phyloP scores from a whole-genome alignment of 1,284 basidiomycete species.

The Cutaneotrichosporon curvatum region DNA sequence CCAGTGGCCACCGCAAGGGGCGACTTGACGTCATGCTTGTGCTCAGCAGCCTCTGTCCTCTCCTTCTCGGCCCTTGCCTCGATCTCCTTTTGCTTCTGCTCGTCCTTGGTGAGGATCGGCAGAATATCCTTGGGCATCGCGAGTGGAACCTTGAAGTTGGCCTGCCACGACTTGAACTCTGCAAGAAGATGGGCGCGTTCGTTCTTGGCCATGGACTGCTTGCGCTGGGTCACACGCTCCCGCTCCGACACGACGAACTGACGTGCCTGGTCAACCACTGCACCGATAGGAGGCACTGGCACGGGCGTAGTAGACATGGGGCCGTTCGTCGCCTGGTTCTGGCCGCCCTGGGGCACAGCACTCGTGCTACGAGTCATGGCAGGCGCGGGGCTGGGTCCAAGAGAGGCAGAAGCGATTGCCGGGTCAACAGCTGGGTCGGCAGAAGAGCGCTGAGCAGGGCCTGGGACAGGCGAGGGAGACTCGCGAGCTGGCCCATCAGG shows the following conservation, averaged over 20 bases:
- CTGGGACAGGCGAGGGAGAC: not conserved
- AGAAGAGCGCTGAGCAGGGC: constrained; percentile 8
- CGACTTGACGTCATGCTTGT: constrained; percentile 45
- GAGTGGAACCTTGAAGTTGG: constrained; percentile 90
- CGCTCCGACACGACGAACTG: constrained; percentile 85
- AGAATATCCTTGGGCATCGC: constrained; percentile 90
- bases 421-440: constrained; percentile 23
- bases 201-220: constrained; percentile 78
- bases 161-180: constrained; percentile 84
- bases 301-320: constrained; percentile 5
- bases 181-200: constrained; percentile 59
- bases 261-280: constrained; percentile 56
- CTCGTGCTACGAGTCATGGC: constrained; percentile 18
- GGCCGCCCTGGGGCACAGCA: constrained; percentile 9
- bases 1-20: constrained; percentile 10
- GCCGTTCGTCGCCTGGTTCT: constrained; percentile 14
- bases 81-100: constrained; percentile 74
- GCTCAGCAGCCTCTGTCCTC: constrained; percentile 55
- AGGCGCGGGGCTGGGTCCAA: constrained; percentile 10
- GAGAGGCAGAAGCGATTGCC: constrained; percentile 16
- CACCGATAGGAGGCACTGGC: constrained; percentile 16
- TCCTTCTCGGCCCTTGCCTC: constrained; percentile 63
- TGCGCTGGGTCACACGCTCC: constrained; percentile 79
- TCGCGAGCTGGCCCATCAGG: not conserved
- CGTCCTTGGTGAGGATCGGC: constrained; percentile 83